Evolutionary conservation across 768 basidiomycete genomes (phyloP).

Genomic region (Sutorius australiensis): DNA sequence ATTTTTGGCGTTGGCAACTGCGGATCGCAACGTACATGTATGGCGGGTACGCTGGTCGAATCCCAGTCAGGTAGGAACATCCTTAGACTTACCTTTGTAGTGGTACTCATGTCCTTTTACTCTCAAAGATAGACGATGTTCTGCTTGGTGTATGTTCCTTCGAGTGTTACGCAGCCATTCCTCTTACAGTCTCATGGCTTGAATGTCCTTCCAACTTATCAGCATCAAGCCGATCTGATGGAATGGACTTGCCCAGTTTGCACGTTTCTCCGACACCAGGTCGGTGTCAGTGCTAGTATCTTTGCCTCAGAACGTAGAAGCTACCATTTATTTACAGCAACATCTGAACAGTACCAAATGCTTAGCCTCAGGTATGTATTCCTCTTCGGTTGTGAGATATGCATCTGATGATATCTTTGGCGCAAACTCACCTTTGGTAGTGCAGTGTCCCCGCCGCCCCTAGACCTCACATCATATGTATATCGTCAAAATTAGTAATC

Average conservation of each 20-base stretch:
- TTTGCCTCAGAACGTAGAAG: not conserved
- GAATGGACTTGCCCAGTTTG: not conserved
- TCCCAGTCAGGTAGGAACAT: not conserved
- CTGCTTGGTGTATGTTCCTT: not conserved
- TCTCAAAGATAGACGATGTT: not conserved
- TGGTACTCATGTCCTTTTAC: not conserved
- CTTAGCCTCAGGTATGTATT: not conserved
- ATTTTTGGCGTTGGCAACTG: not conserved
- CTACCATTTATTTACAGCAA: not conserved
- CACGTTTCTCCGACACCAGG: not conserved
- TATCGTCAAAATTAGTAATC: not conserved
- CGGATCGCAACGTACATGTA: not conserved
- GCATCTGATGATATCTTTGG: not conserved
- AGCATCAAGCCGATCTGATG: not conserved
- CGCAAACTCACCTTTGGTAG: not conserved
- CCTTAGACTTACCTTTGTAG: not conserved
- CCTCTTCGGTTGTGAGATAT: no score
- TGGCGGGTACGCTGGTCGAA: not conserved
- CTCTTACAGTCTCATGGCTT: not conserved
- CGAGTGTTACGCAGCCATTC: not conserved
- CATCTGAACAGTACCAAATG: no score
- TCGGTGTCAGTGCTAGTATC: not conserved
- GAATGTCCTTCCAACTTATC: not conserved
- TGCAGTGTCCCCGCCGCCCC: not conserved
- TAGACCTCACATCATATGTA: slow-evolving; percentile 6